Base-by-base conservation (phyloP, 352 stramenopile species). In the Phytopythium sindhum region DNA sequence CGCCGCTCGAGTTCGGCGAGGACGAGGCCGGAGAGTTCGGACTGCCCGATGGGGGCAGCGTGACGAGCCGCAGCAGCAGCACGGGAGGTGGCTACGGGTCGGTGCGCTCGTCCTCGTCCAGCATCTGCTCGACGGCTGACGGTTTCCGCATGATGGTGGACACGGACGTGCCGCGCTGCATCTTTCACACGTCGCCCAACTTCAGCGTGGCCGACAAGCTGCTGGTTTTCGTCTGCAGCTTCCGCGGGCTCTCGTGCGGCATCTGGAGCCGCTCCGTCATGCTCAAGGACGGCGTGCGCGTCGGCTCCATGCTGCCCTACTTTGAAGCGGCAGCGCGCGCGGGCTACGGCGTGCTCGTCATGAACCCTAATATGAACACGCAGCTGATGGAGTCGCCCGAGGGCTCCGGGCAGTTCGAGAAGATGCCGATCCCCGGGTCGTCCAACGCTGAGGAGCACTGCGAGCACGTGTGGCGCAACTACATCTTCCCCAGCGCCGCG, bases 281-380 rank as follows among this genome's bases (percentile, higher is more conserved):
- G 57, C 69, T 97, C 11, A 85, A 91, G 54, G 83, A 95, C 42
- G 90, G 90, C n/a, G 81, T 97, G 1, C 72, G 86, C n/a, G 81
- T 91, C n/a, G 90, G 90, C 4, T 92, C 82, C 31, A 96, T 96
- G 89, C 69, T 97, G 53, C 85, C 89, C 19, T 96, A 93, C 64
- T 92, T 97, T 57, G 74, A 90, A 53, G 81, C 86, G 19, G 88
- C 89, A 2, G 73, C 85, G 48, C 65, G 75, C 14, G 75, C 79
- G 3, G 90, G 90, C 3, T 97, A 93, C 61, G 88, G 83, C 35
- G 77, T 97, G 26, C 61, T 96, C 24, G 86, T 97, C 24, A 91
- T 95, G 75, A 95, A 96, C 65, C 89, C 90, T 3, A 97, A 97
- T 72, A 91, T 92, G 72, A 97, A 97, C 68, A 94, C 89, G 31